Evolutionary conservation across 306 rosid species (phyloP), one percentile per base, ranked within the genome.

Genomic region (Gleditsia sinensis): DNA sequence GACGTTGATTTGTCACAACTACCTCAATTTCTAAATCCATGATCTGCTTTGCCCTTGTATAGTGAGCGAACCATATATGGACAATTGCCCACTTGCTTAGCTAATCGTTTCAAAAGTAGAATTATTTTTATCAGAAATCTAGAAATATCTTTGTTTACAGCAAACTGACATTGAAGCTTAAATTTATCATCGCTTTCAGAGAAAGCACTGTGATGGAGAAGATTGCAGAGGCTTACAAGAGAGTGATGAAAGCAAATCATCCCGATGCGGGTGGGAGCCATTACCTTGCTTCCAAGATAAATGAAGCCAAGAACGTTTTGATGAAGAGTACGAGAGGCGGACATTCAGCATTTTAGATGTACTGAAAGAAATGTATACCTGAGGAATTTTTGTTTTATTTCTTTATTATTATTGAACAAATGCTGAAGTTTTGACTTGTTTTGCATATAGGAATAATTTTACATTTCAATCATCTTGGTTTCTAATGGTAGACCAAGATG

Each of bases 201-300:
- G 83, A 79, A 30, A 57, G 39, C 1, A 28, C 28, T 21, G 50
- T 66, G 21, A 43, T 66, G 39, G 83, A 73, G 69, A 79, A 79
- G 70, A 72, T 72, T 63, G 72, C 46, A 55, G 83, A 72, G 54
- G 83, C 83, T 72, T 75, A 79, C 39, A 72, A 56, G 74, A 79
- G 75, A 73, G 75, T 72, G 59, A 79, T 79, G 83, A 58, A 72
- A 79, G 83, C 83, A 48, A 79, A 79, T 73, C 83, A 79, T 69
- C 83, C 83, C 0, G 83, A 79, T 65, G 79, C 83, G 17, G 83
- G 83, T 19, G 83, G 83, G 36, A 79, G 83, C 74, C 79, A 79
- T 66, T 79, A 72, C 64, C 83, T 79, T 56, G 83, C 83, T 67
- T 72, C 83, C 42, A 79, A 79, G 65, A 45, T 79, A 54, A 79